Percentiles rank a stretch among this genome's conserved stretches.
Evolutionary conservation across 2,329 filamentous ascomycete species (phyloP).

Genomic region (Aschersonia sp.): DNA sequence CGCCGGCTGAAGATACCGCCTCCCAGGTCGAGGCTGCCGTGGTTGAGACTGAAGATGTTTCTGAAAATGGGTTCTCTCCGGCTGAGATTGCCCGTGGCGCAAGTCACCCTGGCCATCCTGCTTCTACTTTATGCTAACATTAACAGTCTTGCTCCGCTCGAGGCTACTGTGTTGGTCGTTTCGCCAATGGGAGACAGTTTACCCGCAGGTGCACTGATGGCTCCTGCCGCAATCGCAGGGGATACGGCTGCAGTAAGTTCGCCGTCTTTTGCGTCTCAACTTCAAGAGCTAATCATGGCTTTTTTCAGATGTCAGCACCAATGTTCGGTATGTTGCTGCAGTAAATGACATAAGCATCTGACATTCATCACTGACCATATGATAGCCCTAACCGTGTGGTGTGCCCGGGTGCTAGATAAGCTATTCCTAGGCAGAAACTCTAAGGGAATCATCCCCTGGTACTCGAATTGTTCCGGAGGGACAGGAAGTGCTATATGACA

Average conservation of each 20-base stretch:
- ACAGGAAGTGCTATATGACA: neutral
- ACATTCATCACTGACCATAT: neutral
- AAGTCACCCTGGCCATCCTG: neutral
- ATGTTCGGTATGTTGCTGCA: neutral
- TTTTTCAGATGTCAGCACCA: neutral
- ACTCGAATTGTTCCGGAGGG: neutral
- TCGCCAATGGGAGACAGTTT: neutral
- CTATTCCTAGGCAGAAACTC: neutral
- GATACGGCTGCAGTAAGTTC: conserved; percentile 1
- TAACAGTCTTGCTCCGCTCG: neutral
- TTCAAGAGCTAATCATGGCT: neutral
- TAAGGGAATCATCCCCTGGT: neutral
- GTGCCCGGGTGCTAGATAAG: conserved; percentile 1
- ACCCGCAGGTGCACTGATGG: conserved; percentile 1
- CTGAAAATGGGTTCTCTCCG: neutral
- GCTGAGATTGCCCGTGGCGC: neutral
- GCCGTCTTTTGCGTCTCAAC: neutral
- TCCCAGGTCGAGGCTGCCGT: neutral
- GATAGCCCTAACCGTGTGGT: conserved; percentile 1
- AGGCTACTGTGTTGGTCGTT: neutral
- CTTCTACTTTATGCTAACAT: neutral
- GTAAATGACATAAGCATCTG: neutral
- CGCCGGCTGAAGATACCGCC: neutral
- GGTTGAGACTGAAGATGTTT: neutral
- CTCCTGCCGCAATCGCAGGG: neutral